phyloP scores from a whole-genome alignment of 2,329 filamentous ascomycete species.

The Calonectria hongkongensis region DNA sequence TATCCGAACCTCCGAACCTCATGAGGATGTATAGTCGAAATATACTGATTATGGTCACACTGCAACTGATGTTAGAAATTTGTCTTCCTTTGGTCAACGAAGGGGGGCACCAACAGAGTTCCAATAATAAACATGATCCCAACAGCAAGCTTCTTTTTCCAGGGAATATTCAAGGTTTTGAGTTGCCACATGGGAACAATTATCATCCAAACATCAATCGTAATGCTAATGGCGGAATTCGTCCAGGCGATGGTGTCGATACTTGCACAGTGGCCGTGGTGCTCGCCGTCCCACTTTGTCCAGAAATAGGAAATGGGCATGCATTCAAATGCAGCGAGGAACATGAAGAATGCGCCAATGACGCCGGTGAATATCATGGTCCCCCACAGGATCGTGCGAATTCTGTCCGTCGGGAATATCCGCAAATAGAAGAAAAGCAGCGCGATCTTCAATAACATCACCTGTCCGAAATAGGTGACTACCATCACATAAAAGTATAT shows the following conservation, averaged over 20 bases:
- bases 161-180: not conserved
- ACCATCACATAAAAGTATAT: constrained; percentile 35
- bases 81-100: too few relatives aligned
- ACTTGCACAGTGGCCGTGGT: constrained; percentile 29
- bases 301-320: constrained; percentile 38
- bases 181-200: not conserved
- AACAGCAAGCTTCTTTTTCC: constrained; percentile 18
- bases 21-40: not conserved
- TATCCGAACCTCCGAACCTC: not conserved
- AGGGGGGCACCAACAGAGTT: not conserved
- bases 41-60: not conserved
- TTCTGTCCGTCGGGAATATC: constrained; percentile 17
- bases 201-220: constrained; percentile 11
- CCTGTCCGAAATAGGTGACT: constrained; percentile 32
- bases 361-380: not conserved
- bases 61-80: not conserved
- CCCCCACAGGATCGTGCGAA: constrained; percentile 29
- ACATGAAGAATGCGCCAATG: constrained; percentile 16
- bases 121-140: constrained; percentile 16
- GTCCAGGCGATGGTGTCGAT: constrained; percentile 32
- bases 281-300: constrained; percentile 27
- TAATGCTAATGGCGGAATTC: constrained; percentile 39
- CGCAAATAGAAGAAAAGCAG: constrained; percentile 42
- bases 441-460: constrained; percentile 36
- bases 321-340: constrained; percentile 26